Evolutionary conservation across 441 rosid species (phyloP), one percentile per base, ranked within the genome.

Genomic region (Pelargonium myrrhifolium): DNA sequence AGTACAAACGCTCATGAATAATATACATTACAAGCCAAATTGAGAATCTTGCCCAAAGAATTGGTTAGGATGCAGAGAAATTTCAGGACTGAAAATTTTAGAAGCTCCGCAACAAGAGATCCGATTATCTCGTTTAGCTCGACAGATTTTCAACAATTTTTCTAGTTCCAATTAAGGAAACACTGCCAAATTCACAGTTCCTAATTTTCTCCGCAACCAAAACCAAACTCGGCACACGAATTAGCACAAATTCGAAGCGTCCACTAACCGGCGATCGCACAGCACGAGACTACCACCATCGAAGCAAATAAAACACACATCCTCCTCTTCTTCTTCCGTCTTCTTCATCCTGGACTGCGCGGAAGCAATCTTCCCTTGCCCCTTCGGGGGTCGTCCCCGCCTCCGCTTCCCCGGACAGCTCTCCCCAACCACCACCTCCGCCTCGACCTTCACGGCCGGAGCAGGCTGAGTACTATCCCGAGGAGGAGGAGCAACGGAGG

Each of bases 211-310:
- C 62, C 20, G 9, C 67, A 40, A 22, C 24, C 71, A 56, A 74
- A 68, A 15, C 21, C 11, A 59, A 40, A 59, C 7, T 45, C 6
- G 15, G 14, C 65, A 49, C n/a, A 1, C 20, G n/a, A 65, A 42
- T 60, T 55, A 62, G n/a, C 59, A 65, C 26, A 65, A n/a, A 42
- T 9, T 17, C n/a, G 7, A 17, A 74, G 3, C 2, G 31, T 42
- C 42, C 47, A 81, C 92, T 68, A 75, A 96, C 99, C 93, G 80
- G 73, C 98, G 97, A 89, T 96, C 98, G 68, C 99, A 96, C 35
- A 96, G 90, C 75, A 96, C 99, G 28, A 96, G 93, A 71, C 87
- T 86, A 47, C 99, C 99, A 45, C 99, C 99, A 74, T 96, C 99
- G 67, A 96, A 96, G 83, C 99, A 96, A 40, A 96, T 90, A 67